These are phyloP conservation scores for Hyaloscypha bicolor DNA, from an alignment of 495 filamentous ascomycete species.

Conservation along the genomic window DNA sequence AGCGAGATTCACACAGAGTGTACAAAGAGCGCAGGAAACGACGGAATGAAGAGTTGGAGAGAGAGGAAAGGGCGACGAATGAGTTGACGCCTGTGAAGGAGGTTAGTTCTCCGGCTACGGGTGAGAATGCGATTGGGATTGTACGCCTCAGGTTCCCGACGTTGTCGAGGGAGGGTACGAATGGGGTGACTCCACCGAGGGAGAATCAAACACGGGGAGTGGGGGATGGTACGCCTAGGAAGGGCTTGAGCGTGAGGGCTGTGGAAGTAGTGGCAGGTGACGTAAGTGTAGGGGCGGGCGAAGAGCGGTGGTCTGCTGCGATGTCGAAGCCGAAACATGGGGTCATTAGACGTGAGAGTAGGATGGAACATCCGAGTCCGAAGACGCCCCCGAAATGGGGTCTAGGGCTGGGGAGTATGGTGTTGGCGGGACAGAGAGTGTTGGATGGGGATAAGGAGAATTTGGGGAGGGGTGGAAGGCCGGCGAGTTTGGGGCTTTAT, in stretches of 20 bases:
- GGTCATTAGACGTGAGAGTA: conserved; percentile 13
- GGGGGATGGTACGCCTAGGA: neutral
- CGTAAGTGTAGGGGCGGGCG: neutral
- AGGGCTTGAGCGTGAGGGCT: neutral
- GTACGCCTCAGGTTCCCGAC: conserved; percentile 2
- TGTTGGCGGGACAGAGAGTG: conserved; percentile 6
- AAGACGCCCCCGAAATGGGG: conserved; percentile 18
- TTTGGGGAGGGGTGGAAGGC: conserved; percentile 10
- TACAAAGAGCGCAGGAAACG: conserved; percentile 1
- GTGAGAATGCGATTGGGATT: neutral
- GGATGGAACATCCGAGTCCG: conserved; percentile 23
- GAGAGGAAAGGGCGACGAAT: neutral
- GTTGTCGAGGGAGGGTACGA: neutral
- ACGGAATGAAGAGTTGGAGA: neutral
- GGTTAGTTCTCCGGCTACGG: neutral
- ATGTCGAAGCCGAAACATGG: conserved; percentile 3
- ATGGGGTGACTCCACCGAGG: neutral
- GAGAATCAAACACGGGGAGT: neutral
- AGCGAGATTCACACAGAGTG: conserved; percentile 1
- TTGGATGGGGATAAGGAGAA: conserved; percentile 11
- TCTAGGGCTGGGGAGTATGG: neutral
- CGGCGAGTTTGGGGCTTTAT: conserved; percentile 40
- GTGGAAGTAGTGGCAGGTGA: neutral
- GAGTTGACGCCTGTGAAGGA: conserved; percentile 11
- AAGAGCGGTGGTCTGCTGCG: conserved; percentile 13